Percentiles rank a stretch among this genome's conserved stretches.
Conservation (phyloP, 2,329 filamentous ascomycete species). For the Paraconiothyrium brasiliense region DNA sequence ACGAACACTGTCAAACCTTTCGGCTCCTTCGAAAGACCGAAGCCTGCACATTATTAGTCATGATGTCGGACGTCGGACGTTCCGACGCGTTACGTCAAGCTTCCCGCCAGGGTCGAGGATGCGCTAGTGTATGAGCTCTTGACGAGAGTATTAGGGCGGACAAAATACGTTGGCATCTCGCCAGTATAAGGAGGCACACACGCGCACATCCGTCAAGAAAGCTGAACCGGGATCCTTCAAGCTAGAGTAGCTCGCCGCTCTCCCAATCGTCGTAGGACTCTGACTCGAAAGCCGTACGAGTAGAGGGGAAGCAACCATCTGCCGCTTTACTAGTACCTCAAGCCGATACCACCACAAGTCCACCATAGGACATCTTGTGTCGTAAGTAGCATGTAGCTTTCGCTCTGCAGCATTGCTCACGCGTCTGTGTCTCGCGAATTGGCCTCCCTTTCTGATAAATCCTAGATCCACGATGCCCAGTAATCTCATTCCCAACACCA, state of each 20-base stretch:
- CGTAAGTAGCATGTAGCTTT: neutral
- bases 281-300: neutral
- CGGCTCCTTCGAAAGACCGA: neutral
- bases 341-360: neutral
- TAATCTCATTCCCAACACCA: conserved; percentile 11
- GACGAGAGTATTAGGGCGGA: conserved; percentile 13
- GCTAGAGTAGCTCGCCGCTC: neutral
- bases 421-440: no score
- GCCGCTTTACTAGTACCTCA: neutral
- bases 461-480: neutral
- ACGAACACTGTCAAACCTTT: neutral
- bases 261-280: neutral
- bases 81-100: conserved; percentile 4
- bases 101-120: neutral
- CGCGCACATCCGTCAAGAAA: neutral
- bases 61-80: neutral
- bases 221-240: neutral
- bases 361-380: neutral
- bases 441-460: neutral
- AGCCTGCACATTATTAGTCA: neutral
- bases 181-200: neutral
- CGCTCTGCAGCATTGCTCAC: neutral
- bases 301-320: neutral
- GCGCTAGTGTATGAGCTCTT: conserved; percentile 5
- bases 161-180: neutral